Evolutionary conservation across 192 early-diverging fungal species (phyloP).

Genomic region (Podila epigama): DNA sequence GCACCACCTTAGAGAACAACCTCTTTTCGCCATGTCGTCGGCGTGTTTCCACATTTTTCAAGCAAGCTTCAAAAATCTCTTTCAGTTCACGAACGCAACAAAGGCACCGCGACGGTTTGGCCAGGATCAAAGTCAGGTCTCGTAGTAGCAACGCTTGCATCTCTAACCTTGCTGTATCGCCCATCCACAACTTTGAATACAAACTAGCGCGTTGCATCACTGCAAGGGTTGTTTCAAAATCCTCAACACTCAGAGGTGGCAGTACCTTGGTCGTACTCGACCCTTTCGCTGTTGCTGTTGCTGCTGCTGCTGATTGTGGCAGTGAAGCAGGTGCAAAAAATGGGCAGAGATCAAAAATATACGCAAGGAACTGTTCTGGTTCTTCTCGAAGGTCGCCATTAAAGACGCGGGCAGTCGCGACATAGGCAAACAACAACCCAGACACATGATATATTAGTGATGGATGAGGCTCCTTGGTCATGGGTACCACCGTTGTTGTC

Average conservation of each 20-base stretch:
- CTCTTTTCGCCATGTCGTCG: background rate
- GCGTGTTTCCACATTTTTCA: background rate
- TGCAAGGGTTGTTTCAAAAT: conserved; percentile 43
- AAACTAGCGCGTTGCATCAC: conserved; percentile 19
- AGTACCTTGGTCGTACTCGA: background rate
- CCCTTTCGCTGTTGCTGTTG: background rate
- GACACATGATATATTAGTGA: conserved; percentile 32
- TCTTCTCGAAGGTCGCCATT: conserved; percentile 37
- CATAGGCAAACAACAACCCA: conserved; percentile 29
- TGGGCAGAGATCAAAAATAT: conserved; percentile 37
- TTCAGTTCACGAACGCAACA: conserved; percentile 17
- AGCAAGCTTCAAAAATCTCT: background rate
- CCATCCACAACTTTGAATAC: conserved; percentile 41
- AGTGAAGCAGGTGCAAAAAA: conserved; percentile 33
- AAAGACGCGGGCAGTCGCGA: conserved; percentile 13
- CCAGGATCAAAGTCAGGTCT: conserved; percentile 25
- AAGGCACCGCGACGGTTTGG: conserved; percentile 18
- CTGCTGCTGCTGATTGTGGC: background rate
- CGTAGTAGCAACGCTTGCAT: conserved; percentile 30
- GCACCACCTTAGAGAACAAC: conserved; percentile 11
- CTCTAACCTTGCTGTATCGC: conserved; percentile 31
- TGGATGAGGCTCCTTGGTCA: conserved; percentile 32
- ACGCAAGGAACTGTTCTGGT: conserved; percentile 13
- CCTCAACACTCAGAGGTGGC: conserved; percentile 11
- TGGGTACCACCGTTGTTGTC: background rate